Conservation (phyloP, 1,139 yeast genomes). For the Pichia sp. region DNA sequence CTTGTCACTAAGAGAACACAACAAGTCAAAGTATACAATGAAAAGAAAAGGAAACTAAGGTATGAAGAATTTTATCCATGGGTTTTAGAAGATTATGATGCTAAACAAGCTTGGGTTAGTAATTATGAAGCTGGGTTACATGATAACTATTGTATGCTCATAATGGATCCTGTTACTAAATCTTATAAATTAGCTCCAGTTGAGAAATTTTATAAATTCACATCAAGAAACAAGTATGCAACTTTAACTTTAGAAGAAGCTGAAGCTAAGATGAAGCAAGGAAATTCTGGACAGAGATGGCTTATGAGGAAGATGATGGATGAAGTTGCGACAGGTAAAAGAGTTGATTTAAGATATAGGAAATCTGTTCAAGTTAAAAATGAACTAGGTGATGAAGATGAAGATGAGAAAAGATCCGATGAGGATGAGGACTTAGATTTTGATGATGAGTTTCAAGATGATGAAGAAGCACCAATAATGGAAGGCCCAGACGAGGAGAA, state of each 20-base stretch:
- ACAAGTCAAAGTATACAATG: constrained; percentile 74
- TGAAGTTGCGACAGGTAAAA: constrained; percentile 37
- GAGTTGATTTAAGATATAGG: constrained; percentile 42
- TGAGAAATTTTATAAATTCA: constrained; percentile 86
- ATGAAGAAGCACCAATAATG: constrained; percentile 96
- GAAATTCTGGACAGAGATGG: constrained; percentile 86
- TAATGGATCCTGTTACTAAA: constrained; percentile 71
- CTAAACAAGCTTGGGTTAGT: constrained; percentile 90
- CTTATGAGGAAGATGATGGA: constrained; percentile 84
- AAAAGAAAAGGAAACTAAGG: constrained; percentile 70
- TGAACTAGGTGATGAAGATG: constrained; percentile 41
- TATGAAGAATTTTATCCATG: constrained; percentile 97
- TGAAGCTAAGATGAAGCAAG: constrained; percentile 80
- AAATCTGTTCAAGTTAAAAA: constrained; percentile 34
- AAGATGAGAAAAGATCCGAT: constrained; percentile 59
- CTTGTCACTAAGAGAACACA: constrained; percentile 74
- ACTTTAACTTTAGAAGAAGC: constrained; percentile 95
- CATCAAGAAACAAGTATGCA: constrained; percentile 88
- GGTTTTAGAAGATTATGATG: constrained; percentile 96
- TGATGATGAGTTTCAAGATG: constrained; percentile 97
- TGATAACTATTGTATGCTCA: constrained; percentile 77
- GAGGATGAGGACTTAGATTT: constrained; percentile 82
- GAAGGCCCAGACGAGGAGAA: constrained; percentile 91
- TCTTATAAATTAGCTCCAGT: constrained; percentile 86
- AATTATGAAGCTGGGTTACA: constrained; percentile 86